Percentiles rank a stretch among this genome's conserved stretches.
These are phyloP conservation scores for Passiflora organensis DNA, from an alignment of 345 rosid genomes.

Conservation along the genomic window DNA sequence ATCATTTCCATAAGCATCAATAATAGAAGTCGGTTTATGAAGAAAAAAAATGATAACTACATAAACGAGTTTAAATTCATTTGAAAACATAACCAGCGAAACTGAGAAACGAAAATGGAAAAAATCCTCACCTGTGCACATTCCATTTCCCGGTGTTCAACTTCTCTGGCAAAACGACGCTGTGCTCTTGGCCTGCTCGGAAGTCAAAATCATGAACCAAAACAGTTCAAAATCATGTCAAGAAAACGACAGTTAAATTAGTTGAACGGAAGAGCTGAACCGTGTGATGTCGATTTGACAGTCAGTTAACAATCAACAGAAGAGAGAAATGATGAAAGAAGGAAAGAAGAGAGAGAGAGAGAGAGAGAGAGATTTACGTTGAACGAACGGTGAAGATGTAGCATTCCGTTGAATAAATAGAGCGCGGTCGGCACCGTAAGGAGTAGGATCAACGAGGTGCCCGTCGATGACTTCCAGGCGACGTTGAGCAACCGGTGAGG, in stretches of 20 bases:
- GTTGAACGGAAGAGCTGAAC: not conserved
- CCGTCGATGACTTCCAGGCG: slow-evolving; percentile 54
- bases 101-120: too few species aligned
- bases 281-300: not conserved
- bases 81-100: slow-evolving; percentile 1
- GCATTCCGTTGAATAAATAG: slow-evolving; percentile 21
- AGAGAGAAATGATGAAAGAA: not conserved
- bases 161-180: slow-evolving; percentile 75
- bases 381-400: slow-evolving; percentile 40
- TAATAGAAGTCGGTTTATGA: not conserved
- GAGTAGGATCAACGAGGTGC: slow-evolving; percentile 34
- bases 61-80: not conserved
- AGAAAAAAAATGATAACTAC: not conserved
- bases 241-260: not conserved
- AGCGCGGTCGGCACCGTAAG: slow-evolving; percentile 20
- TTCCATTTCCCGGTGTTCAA: slow-evolving; percentile 75
- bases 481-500: slow-evolving; percentile 40
- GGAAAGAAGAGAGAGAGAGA: not conserved
- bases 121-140: slow-evolving; percentile 55
- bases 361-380: slow-evolving; percentile 19
- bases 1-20: not conserved
- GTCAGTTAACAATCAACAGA: not conserved
- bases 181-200: slow-evolving; percentile 29
- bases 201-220: not conserved
- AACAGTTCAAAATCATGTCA: not conserved